Conservation (phyloP, 768 basidiomycete species). For the Nidula microcarpa region DNA sequence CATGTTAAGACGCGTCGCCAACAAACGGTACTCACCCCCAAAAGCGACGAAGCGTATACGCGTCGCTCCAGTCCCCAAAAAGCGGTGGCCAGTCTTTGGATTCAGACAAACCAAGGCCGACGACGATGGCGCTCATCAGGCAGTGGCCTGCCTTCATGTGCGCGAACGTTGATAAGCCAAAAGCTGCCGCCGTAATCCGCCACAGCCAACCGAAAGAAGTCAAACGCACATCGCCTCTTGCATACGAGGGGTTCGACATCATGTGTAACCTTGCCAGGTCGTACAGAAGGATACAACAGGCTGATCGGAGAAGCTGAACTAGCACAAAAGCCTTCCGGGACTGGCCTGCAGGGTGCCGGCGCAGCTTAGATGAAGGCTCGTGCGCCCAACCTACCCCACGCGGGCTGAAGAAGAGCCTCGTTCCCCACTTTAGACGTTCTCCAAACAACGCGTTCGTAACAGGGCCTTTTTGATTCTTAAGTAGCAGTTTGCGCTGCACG, state of each 20-base stretch:
- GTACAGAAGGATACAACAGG: slow-evolving; percentile 10
- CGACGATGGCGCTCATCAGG: slow-evolving; percentile 10
- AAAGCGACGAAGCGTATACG: background rate
- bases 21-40: background rate
- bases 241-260: slow-evolving; percentile 12
- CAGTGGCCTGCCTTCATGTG: background rate
- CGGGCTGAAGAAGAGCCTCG: slow-evolving; percentile 13
- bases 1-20: background rate
- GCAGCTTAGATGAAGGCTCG: slow-evolving; percentile 13
- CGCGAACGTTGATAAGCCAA: slow-evolving; percentile 2
- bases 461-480: slow-evolving; percentile 5
- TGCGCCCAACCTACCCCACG: slow-evolving; percentile 25
- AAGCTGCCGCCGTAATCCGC: slow-evolving; percentile 8
- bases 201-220: slow-evolving; percentile 4
- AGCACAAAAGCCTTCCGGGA: slow-evolving; percentile 15
- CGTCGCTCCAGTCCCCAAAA: background rate
- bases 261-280: slow-evolving; percentile 13
- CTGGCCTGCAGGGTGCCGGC: slow-evolving; percentile 11
- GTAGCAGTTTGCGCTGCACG: slow-evolving; percentile 17
- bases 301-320: slow-evolving; percentile 8
- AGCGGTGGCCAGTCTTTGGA: background rate
- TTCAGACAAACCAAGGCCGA: background rate
- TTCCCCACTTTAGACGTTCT: slow-evolving; percentile 17
- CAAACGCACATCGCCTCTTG: slow-evolving; percentile 3
- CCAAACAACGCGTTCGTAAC: slow-evolving; percentile 13